Evolutionary conservation across 73 alveolate species (phyloP), one percentile per base, ranked within the genome.

Genomic region (Paramecium pentaurelia): DNA sequence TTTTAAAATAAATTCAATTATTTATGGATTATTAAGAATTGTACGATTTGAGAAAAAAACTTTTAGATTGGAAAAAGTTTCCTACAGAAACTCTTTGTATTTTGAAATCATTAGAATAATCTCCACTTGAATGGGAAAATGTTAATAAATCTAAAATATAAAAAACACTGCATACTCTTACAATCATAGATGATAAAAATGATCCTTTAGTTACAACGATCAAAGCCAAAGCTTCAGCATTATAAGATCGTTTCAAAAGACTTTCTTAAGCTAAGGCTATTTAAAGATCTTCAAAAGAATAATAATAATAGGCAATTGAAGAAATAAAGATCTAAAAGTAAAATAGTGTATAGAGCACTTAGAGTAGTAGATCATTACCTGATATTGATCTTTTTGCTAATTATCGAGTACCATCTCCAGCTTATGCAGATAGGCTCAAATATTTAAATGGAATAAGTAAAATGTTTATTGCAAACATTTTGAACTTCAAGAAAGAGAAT

Each of bases 21-120:
- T 64, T 64, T 80, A 80, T 80, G 91, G 73, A 80, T 80, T 80
- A 42, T 80, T 25, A 80, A 27, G 71, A 80, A 47, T 27, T 80
- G 44, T 80, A 80, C 27, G 91, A 80, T 16, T 44, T 45, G 30
- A 60, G 91, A 10, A 80, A 45, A 28, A 80, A 80, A 80, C 47
- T 80, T 22, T 14, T 45, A 7, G 91, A 80, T 5, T 45, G 91
- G 71, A 80, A 80, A 25, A 40, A 47, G 44, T 18, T 40, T 80
- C 75, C 91, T 5, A 80, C 6, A 45, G 47, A 80, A 49, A 49
- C 75, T 4, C 9, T 80, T 9, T 6, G 20, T 27, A 42, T 80
- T 16, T 47, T 80, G 47, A 45, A 45, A 49, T 25, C 25, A 27
- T 47, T 80, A 80, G 91, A 80, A 64, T 3, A 42, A 42, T 27